Evolutionary conservation across 116 monocot species (phyloP), one percentile per base, ranked within the genome.

Genomic region (Iris pallida): DNA sequence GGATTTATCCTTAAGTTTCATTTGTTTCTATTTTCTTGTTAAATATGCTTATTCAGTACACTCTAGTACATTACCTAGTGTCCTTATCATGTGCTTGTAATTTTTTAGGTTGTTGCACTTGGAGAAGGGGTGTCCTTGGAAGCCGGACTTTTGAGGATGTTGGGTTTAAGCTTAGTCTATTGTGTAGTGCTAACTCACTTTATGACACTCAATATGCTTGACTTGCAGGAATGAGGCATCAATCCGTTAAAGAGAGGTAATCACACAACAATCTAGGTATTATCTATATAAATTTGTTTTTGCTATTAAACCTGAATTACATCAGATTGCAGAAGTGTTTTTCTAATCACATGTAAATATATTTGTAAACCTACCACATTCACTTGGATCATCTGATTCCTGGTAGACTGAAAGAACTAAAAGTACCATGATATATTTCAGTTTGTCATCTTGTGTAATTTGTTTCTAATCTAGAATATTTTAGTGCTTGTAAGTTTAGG

Each of bases 161-260:
- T 67, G 40, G 17, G 3, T 20, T 42, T 68, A 17, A 8, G 5
- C 46, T 44, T 48, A 20, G 47, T 19, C 15, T 53, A 12, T 46
- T 55, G 30, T 8, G 16, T 30, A 20, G 14, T 47, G 17, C 51
- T 1, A 45, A 64, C n/a, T 59, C 40, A 19, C 30, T 46, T 55
- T 45, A 57, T 20, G 30, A 56, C 64, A 12, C 10, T 43, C 51
- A 43, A 47, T 49, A 16, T 65, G 42, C 49, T 76, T 62, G 43
- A 20, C 53, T 72, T 89, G 69, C 87, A 97, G 97, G 79, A 97
- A 92, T 75, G 97, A 97, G 72, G 97, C 88, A 71, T 79, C 80
- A 58, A 56, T 97, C 41, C 87, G 82, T 12, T 86, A 89, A 80
- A 91, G 87, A 79, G 97, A 97, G 92, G 97, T 97, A 79, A 59